Evolutionary conservation across 1,284 basidiomycete genomes (phyloP), one percentile per base, ranked within the genome.

Genomic region (Schizophyllum amplum): DNA sequence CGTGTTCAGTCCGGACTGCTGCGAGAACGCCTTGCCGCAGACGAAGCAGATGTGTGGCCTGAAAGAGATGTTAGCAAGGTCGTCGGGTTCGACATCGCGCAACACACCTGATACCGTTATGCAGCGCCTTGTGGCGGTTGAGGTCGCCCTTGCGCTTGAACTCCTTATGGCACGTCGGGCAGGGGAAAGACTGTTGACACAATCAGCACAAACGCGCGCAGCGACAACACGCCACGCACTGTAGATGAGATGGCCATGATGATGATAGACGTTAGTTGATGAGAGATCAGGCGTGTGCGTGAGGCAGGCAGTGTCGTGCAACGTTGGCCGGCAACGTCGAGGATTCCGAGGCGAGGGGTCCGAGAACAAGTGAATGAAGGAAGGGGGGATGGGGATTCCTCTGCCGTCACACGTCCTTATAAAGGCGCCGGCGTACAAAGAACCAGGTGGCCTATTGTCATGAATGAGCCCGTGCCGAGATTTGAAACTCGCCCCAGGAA

Each of bases 61-160:
- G 42, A 11, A 11, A 54, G 27, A 57, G 54, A 24, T 21, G 25
- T 24, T 24, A 25, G 52, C 20, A 27, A 22, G 26, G 9, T 22
- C 5, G 62, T 51, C 54, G 52, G 52, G 20, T 24, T 25, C 17
- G 50, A 48, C 42, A 17, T 24, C n/a, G n/a, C n/a, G n/a, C n/a
- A n/a, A 60, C 72, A 51, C 64, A 83, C 83, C 71, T 80, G 51
- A 70, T 62, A 22, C 75, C 76, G 23, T 65, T 67, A 59, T 84
- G 83, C 24, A 77, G 60, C 20, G 65, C 60, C 54, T 70, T 57
- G 60, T 85, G 83, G 56, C 83, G 78, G 49, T 66, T 75, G 46
- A 81, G 72, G 62, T 85, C 84, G 23, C 75, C 78, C 64, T 76
- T 78, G 50, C 81, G 76, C 9, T 65, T 60, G 60, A 85, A 84